Percentiles rank a stretch among this genome's conserved stretches.
Evolutionary conservation across 345 rosid species (phyloP).

Genomic region (Diplotaxis tenuifolia): DNA sequence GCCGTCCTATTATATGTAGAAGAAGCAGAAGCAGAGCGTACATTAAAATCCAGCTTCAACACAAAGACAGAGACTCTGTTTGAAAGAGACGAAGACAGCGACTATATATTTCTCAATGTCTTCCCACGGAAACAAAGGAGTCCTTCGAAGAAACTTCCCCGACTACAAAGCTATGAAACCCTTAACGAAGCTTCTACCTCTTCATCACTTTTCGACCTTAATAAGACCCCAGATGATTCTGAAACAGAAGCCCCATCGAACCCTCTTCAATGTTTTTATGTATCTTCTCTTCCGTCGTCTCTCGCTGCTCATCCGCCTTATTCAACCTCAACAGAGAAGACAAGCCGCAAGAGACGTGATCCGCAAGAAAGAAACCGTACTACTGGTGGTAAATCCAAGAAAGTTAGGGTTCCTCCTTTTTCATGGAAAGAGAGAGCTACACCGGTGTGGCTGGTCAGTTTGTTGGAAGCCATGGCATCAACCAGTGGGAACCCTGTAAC

Average conservation of each 20-base stretch:
- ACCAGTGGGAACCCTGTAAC: neutral
- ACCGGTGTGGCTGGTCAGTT: neutral
- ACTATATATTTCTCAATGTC: neutral
- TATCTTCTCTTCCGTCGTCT: neutral
- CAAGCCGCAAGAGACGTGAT: neutral
- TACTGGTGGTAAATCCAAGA: slow-evolving; percentile 1
- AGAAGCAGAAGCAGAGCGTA: neutral
- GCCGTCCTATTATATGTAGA: neutral
- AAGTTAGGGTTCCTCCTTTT: neutral
- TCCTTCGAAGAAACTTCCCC: neutral
- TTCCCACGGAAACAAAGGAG: neutral
- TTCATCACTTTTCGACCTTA: neutral
- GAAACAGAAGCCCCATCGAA: neutral
- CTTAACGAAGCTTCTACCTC: neutral
- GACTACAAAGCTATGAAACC: neutral
- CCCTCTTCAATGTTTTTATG: neutral
- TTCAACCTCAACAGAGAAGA: neutral
- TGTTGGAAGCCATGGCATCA: neutral
- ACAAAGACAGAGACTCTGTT: neutral
- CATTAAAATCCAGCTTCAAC: too few species aligned
- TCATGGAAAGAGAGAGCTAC: neutral
- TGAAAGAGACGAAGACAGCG: neutral
- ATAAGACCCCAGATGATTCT: neutral
- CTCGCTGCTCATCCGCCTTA: neutral
- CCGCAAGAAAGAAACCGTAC: neutral